Evolutionary conservation across 2,329 filamentous ascomycete genomes (phyloP).

Genomic region (Colletotrichum zoysiae): DNA sequence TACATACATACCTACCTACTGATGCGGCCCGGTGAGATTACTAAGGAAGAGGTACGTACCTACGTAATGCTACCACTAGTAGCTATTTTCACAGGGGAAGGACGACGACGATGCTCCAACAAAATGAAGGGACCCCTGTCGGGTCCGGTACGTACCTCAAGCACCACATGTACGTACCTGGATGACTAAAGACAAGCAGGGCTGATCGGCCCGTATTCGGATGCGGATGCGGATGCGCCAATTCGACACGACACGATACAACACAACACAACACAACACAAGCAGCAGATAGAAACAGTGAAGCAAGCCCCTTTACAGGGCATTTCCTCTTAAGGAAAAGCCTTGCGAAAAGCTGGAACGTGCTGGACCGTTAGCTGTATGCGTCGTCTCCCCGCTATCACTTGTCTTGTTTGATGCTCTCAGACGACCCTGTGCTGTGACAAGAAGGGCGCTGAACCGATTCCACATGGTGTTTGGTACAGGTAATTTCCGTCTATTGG

Average conservation of each 20-base stretch:
- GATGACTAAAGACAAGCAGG: neutral
- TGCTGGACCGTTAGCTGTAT: neutral
- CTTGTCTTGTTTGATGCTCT: neutral
- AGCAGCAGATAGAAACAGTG: neutral
- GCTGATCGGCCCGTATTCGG: neutral
- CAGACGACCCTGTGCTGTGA: conserved; percentile 24
- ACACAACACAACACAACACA: neutral
- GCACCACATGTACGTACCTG: neutral
- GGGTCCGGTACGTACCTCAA: neutral
- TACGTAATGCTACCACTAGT: too few relatives aligned
- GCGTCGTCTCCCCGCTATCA: neutral
- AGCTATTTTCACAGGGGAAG: too few relatives aligned
- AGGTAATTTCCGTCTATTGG: too few relatives aligned
- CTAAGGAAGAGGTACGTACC: neutral
- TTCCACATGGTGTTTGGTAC: neutral
- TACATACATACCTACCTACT: too few relatives aligned
- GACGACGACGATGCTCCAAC: too few relatives aligned
- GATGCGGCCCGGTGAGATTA: neutral
- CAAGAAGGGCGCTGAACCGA: neutral
- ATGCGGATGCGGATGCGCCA: neutral
- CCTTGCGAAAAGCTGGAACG: conserved; percentile 5
- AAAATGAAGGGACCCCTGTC: too few relatives aligned
- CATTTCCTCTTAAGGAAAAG: conserved; percentile 23
- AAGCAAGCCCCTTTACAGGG: conserved; percentile 17
- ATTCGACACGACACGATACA: neutral